Evolutionary conservation across 441 rosid genomes (phyloP), one percentile per base, ranked within the genome.

Genomic region (Viola pubescens): DNA sequence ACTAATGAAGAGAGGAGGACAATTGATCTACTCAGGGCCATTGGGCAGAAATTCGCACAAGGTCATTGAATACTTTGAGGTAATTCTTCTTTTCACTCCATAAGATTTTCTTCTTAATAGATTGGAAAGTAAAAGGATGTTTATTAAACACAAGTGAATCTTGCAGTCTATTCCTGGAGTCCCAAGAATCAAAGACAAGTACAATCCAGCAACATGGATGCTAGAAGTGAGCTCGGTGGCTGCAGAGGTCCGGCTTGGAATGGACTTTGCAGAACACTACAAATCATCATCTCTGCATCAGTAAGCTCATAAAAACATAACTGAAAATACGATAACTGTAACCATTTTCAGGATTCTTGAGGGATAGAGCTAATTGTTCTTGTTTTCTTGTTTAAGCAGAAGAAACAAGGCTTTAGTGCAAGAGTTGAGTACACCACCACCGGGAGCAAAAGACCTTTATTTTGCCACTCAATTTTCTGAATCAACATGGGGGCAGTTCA

Each of bases 391-490:
- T 16, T 7, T 74, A 65, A 53, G 60, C 74, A 87, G 97, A 77
- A 75, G 82, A 73, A 89, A 81, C 75, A 85, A 87, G 76, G 82
- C 77, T 8, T 73, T 87, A 50, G 87, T 85, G 7, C 77, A 77
- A 45, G 87, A 89, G 68, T 48, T 89, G 49, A 84, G 94, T 71
- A 68, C 78, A 6, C 94, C 94, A 0, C 82, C 65, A 38, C 61
- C 65, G 34, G 69, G 61, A 12, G 63, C 69, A n/a, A 59, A 12
- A 81, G 63, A 92, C 66, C 80, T 92, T 26, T 78, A 85, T 46
- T 92, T 89, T 69, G 39, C 83, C 0, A 66, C 87, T 8, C 80
- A 60, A 5, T 85, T 64, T 63, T 67, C 85, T 0, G 86, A 75
- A 37, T 64, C 79, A 5, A 65, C 65, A 47, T 73, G 70, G 65